phyloP scores from a whole-genome alignment of 305 asterid species.

The Solanum hybrid region DNA sequence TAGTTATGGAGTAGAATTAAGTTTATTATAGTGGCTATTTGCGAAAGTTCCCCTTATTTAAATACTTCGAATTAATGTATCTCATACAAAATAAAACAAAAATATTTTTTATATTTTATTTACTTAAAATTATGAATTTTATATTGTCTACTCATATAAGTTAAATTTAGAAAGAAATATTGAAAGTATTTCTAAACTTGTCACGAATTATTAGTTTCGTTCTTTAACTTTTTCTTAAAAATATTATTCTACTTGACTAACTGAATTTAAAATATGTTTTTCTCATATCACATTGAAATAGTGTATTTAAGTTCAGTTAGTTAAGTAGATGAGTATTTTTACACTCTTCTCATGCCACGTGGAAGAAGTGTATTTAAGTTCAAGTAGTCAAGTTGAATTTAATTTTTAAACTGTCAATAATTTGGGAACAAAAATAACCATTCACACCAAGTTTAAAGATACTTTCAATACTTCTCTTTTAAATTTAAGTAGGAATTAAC shows the following conservation, averaged over 20 bases:
- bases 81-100: background rate
- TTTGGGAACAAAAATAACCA: no score
- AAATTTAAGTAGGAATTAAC: no score
- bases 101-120: background rate
- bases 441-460: background rate
- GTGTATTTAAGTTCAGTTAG: background rate
- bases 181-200: background rate
- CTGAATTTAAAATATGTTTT: no score
- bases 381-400: background rate
- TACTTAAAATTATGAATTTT: background rate
- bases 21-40: no score
- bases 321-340: background rate
- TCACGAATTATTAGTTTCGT: background rate
- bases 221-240: no score
- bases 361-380: background rate
- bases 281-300: background rate
- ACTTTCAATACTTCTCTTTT: background rate
- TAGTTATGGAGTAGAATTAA: no score
- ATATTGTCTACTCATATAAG: background rate
- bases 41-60: background rate
- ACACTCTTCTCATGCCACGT: background rate
- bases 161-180: background rate
- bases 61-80: background rate
- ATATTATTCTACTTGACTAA: no score
- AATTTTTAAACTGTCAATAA: background rate